phyloP scores from a whole-genome alignment of 2,329 filamentous ascomycete genomes.

The Amesomyces nigricolor region DNA sequence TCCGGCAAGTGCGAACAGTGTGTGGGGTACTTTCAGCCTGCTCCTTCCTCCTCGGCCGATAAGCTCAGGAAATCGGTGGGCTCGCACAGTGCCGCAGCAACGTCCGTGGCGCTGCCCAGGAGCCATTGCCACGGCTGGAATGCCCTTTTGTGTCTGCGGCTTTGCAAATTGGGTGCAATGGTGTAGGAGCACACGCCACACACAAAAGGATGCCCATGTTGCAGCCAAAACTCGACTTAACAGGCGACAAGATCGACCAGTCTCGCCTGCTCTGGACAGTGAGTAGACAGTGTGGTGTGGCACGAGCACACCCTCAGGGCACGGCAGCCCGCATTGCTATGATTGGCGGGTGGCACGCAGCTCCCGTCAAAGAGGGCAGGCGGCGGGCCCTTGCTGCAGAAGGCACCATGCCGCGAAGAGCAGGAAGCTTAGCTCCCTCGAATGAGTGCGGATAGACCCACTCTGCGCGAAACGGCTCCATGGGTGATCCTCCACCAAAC shows the following conservation, averaged over 20 bases:
- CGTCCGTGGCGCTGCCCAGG: no score
- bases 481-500: not conserved
- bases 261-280: not conserved
- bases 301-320: not conserved
- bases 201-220: not conserved
- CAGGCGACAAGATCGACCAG: conserved; percentile 2
- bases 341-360: not conserved
- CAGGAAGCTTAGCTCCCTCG: conserved; percentile 14
- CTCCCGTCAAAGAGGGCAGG: conserved; percentile 13
- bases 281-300: not conserved
- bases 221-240: not conserved
- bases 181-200: not conserved
- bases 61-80: not conserved
- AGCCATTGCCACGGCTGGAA: no score
- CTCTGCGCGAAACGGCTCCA: conserved; percentile 4
- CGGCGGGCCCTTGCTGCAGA: conserved; percentile 7
- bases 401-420: conserved; percentile 20
- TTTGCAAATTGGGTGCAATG: no score
- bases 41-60: conserved; percentile 1
- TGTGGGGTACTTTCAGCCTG: conserved; percentile 7
- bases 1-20: conserved; percentile 3
- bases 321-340: not conserved
- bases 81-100: conserved; percentile 1
- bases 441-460: conserved; percentile 5
- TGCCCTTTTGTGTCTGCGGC: no score